Conservation (phyloP, 225 moss, liverwort and hornwort genomes). For the Pseudoscleropodium purum region DNA sequence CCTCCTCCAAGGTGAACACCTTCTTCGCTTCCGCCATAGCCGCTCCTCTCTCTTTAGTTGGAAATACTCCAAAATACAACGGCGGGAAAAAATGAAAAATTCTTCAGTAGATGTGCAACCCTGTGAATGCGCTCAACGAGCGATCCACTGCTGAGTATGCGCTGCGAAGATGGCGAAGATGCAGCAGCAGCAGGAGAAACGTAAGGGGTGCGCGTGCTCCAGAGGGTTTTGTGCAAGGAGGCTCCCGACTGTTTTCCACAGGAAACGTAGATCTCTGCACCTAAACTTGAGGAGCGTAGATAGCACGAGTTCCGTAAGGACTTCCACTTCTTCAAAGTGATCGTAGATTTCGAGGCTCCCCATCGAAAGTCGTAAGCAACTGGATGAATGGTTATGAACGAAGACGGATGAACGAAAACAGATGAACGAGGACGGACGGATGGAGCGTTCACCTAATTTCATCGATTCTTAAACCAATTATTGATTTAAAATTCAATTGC, state of each 20-base stretch:
- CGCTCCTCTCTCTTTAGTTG: not conserved
- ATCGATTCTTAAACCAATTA: not conserved
- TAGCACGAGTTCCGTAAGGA: not conserved
- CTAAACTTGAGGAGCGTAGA: not conserved
- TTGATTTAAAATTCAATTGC: not conserved
- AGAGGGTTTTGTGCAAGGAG: not conserved
- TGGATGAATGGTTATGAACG: not conserved
- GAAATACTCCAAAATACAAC: not conserved
- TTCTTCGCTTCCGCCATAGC: conserved; percentile 34
- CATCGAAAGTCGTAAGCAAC: not conserved
- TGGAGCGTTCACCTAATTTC: not conserved
- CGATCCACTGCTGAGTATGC: not conserved
- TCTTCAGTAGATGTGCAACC: not conserved
- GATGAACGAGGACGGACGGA: not conserved
- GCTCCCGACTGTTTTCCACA: not conserved
- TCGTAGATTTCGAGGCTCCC: not conserved
- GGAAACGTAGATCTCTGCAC: not conserved
- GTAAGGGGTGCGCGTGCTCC: not conserved
- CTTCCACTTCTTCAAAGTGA: not conserved
- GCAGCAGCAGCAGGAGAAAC: not conserved
- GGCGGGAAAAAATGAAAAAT: not conserved
- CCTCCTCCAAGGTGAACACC: conserved; percentile 34
- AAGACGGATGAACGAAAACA: no score
- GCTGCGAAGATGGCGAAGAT: not conserved
- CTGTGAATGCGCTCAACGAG: not conserved